Conservation (phyloP, 805 yeast species). For the Candida anglica region DNA sequence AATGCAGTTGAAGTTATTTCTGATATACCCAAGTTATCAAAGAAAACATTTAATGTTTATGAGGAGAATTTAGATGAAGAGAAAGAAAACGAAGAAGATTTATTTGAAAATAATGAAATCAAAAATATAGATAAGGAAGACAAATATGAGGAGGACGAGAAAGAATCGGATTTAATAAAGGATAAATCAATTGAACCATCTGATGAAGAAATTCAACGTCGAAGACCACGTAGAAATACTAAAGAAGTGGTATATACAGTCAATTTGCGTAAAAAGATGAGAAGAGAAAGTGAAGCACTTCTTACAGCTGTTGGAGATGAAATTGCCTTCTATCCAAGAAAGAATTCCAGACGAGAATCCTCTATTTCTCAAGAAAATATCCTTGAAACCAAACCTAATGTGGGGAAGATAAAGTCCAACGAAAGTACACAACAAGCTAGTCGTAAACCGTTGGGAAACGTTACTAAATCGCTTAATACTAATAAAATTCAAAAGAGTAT, state of each 20-base stretch:
- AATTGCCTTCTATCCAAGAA: background rate
- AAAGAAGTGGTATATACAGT: conserved; percentile 67
- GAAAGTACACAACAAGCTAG: too few species aligned
- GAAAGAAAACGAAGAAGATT: background rate
- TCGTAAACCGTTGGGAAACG: too few species aligned
- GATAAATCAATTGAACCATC: background rate
- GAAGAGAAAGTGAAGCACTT: conserved; percentile 57
- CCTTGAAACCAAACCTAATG: too few species aligned
- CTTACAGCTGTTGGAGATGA: conserved; percentile 55
- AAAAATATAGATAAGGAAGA: background rate
- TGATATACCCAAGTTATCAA: too few species aligned
- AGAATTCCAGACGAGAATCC: too few species aligned
- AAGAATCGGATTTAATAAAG: background rate
- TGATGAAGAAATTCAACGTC: conserved; percentile 14
- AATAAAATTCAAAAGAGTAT: too few species aligned
- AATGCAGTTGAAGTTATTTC: too few species aligned
- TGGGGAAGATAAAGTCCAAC: too few species aligned
- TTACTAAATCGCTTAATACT: too few species aligned
- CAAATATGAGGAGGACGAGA: background rate
- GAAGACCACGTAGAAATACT: conserved; percentile 47
- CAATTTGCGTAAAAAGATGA: conserved; percentile 62
- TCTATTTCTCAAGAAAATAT: too few species aligned
- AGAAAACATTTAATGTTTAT: too few species aligned
- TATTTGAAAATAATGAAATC: background rate
- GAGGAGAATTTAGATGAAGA: background rate